Conservation (phyloP, 202 grass and related monocot species). For the Hordeum pubiflorum region DNA sequence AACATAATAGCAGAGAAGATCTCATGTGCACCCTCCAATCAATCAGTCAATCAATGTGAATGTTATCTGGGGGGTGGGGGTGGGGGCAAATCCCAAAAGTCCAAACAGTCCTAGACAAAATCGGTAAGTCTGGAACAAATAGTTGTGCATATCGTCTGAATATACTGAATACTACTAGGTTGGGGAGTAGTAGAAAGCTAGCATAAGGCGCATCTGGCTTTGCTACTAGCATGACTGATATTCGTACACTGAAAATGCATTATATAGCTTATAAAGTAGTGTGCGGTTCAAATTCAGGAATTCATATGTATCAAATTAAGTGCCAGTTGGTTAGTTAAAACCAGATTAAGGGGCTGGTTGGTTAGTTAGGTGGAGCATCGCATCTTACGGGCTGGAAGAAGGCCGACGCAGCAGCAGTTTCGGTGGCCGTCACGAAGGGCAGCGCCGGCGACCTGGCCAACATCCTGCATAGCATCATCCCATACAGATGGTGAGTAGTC, state of each 20-base stretch:
- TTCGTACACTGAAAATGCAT: neutral
- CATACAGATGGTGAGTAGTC: neutral
- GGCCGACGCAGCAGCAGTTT: constrained; percentile 15
- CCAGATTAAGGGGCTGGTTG: no score
- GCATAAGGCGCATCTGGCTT: neutral
- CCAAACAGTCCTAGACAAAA: no score
- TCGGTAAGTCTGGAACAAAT: neutral
- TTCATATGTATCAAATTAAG: no score
- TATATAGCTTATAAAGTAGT: neutral
- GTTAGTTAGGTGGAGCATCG: neutral
- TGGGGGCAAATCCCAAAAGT: no score
- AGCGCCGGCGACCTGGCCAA: constrained; percentile 31
- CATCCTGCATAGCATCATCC: constrained; percentile 30
- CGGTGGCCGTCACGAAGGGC: constrained; percentile 26
- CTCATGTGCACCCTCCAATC: neutral
- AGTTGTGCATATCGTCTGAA: neutral
- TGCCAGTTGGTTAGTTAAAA: no score
- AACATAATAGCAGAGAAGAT: neutral
- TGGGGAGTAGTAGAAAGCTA: no score
- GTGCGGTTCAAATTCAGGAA: neutral
- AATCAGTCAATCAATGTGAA: neutral
- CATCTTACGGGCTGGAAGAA: constrained; percentile 44
- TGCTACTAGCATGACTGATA: neutral
- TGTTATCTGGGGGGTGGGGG: no score
- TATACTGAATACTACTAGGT: no score